A percentile compares a stretch with the other conserved stretches of the same genome.
phyloP scores from a whole-genome alignment of 1,139 yeast species.

The Hyphopichia burtonii region DNA sequence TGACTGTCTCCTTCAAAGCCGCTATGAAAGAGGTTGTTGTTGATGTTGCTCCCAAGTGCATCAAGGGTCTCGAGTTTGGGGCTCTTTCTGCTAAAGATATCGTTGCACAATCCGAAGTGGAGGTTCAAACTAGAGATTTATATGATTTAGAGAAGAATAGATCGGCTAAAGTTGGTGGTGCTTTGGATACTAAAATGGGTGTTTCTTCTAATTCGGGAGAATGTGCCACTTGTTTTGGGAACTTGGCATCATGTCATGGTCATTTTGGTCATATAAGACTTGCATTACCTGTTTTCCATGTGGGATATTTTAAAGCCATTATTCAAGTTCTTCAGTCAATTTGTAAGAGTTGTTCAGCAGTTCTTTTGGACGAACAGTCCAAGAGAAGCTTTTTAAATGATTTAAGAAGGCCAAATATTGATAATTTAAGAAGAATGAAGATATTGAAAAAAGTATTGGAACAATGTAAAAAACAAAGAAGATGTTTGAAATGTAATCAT shows the following conservation, averaged over 20 bases:
- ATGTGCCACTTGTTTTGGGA: constrained; percentile 91
- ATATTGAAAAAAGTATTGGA: constrained; percentile 78
- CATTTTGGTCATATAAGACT: constrained; percentile 94
- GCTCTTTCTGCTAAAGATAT: constrained; percentile 90
- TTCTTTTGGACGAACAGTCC: constrained; percentile 70
- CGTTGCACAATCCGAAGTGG: constrained; percentile 91
- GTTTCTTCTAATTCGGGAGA: constrained; percentile 81
- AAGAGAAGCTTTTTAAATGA: constrained; percentile 71
- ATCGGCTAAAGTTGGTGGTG: constrained; percentile 77
- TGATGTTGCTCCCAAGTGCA: constrained; percentile 86
- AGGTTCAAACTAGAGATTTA: constrained; percentile 85
- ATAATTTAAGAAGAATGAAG: constrained; percentile 89
- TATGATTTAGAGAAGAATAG: constrained; percentile 87
- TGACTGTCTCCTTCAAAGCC: not conserved
- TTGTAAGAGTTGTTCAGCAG: constrained; percentile 85
- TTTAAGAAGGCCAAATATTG: constrained; percentile 82
- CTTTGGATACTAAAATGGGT: constrained; percentile 92
- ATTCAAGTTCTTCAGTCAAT: constrained; percentile 86
- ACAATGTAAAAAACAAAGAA: constrained; percentile 92
- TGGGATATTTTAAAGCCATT: constrained; percentile 92
- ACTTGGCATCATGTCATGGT: constrained; percentile 93
- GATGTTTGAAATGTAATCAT: constrained; percentile 84
- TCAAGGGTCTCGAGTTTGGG: constrained; percentile 88
- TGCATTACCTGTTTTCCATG: constrained; percentile 95
- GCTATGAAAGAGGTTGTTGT: constrained; percentile 71